Base-by-base conservation (phyloP, 148 eudicot species). In the Chenopodium formosanum region DNA sequence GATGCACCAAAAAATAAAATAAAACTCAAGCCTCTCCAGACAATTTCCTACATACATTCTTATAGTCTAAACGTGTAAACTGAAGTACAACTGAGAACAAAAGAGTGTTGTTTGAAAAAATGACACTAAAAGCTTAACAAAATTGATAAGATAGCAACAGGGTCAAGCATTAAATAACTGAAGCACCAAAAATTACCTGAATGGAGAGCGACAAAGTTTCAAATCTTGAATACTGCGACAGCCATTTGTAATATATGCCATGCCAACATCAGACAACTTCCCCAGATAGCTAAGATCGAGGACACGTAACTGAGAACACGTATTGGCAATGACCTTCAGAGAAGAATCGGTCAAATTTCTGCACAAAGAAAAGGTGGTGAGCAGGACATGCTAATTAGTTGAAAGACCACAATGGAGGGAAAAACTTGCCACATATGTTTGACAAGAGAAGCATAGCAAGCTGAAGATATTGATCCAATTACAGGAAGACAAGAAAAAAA, bases 301-400 rank as follows among this genome's bases (percentile, higher is more conserved):
- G 2, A 88, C 93, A 78, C 83, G 65, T 86, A 96, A 78, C 52
- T 85, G 88, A 53, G 90, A 73, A 78, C 99, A 96, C 29, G 66
- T 90, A 81, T 89, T 86, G 37, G 91, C 87, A 82, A 94, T 94
- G 70, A 78, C 88, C 87, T 87, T 88, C 77, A 90, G 27, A 29
- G 98, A 88, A n/a, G 79, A 75, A 90, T 96, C 94, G 16, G 91
- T 89, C 88, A 96, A 86, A 60, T 88, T 89, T 88, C 99, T 96
- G 95, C 88, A 91, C 56, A 83, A 78, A 83, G 52, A 32, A 85
- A 48, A 58, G 37, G 79, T 22, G 48, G 58, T 29, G 63, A 79
- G 70, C 27, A 27, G 19, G 48, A 81, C 27, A 50, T 20, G 25
- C 56, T 65, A 81, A n/a, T 48, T 81, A 12, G 25, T 44, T 48